Conservation (phyloP, 352 stramenopile species). For the Phytophthora citricola region DNA sequence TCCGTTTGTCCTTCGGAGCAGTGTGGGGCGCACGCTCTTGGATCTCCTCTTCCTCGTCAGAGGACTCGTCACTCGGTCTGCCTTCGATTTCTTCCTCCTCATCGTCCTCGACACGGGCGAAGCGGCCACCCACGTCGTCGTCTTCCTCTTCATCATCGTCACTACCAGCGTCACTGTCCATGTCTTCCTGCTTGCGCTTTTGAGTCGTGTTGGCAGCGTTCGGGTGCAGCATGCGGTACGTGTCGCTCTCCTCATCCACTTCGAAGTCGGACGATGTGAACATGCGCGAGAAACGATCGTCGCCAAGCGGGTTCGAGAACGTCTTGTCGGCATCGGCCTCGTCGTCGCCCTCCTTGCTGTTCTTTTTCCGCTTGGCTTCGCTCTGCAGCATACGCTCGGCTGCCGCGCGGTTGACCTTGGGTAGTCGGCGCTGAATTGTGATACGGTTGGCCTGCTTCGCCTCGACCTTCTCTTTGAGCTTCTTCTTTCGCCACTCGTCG, state of each 20-base stretch:
- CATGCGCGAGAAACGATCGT: conserved; percentile 97
- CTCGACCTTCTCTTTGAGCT: conserved; percentile 94
- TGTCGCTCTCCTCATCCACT: conserved; percentile 96
- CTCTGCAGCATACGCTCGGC: conserved; percentile 84
- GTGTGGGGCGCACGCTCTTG: conserved; percentile 12
- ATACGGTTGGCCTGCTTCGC: conserved; percentile 92
- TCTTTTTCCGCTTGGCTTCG: conserved; percentile 79
- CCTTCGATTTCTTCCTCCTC: conserved; percentile 68
- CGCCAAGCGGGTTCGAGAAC: conserved; percentile 88
- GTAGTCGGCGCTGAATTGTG: conserved; percentile 85
- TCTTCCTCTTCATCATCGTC: conserved; percentile 72
- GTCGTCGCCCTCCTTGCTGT: conserved; percentile 41
- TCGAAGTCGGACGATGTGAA: conserved; percentile 98
- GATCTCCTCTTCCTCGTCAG: conserved; percentile 58
- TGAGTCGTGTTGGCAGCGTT: conserved; percentile 83
- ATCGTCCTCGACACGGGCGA: conserved; percentile 74
- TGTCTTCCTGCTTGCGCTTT: conserved; percentile 87
- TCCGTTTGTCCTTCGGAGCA: conserved; percentile 43
- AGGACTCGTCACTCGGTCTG: conserved; percentile 73
- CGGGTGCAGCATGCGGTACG: conserved; percentile 96
- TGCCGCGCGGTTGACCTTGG: conserved; percentile 91
- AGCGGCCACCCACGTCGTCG: conserved; percentile 62
- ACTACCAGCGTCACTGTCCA: conserved; percentile 91
- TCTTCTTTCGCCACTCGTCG: conserved; percentile 97
- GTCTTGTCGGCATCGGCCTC: conserved; percentile 28